Base-by-base conservation (phyloP, 2,329 filamentous ascomycete species). In the Fusarium verticillioides region DNA sequence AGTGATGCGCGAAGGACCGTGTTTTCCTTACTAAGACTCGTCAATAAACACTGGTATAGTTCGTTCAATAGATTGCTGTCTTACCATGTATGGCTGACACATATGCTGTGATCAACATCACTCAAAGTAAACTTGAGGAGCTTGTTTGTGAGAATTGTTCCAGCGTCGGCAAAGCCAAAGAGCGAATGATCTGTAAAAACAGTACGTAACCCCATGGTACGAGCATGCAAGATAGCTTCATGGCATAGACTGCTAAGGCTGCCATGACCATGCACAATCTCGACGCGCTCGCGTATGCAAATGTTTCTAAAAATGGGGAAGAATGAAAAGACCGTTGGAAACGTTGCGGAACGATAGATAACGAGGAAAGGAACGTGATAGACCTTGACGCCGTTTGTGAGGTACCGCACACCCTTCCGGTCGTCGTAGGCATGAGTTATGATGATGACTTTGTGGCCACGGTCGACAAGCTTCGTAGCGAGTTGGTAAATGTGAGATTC, bases 401-500 rank as follows among this genome's bases (percentile, higher is more conserved):
- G 90, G 80, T 98, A 99, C 66, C 96, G 93, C 26, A 99, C 90
- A 16, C 96, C 96, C 60, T 93, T 97, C 42, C 96, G 92, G 64
- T 95, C 95, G 65, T 95, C 90, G 82, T 98, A 97, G 30, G 95
- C 93, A 83, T 99, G 96, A 0, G 96, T 99, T 79, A 99, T 96
- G 79, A 99, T 93, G 73, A 99, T 94, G 78, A 99, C 96, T 85
- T 98, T 98, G 86, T 99, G 96, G 44, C 96, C 96, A 44, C 96
- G 94, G 82, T 99, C 96, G 75, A 98, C 95, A 76, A 99, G 90
- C 88, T 98, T 99, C 64, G 93, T 94, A 37, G 96, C 96, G 44
- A 99, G 87, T 83, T 99, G 96, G 85, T 99, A 99, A 78, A 99
- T 98, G 84, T 99, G 96, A 83, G 94, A 97, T 85, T 99, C 96